These are phyloP conservation scores for Solanum appendiculatum DNA, from an alignment of 257 asterid genomes.

Conservation along the genomic window DNA sequence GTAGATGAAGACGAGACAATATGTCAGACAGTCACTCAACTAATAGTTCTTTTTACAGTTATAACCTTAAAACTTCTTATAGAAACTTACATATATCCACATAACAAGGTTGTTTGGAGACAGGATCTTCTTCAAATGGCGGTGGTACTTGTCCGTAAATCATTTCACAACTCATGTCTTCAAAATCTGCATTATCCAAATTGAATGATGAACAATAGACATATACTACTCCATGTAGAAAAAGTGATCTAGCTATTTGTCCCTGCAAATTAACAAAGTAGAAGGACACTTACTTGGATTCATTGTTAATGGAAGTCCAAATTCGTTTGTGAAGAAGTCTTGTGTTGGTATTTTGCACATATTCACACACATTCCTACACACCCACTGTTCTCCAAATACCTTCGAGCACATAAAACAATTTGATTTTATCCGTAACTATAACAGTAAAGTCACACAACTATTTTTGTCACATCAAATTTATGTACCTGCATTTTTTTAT, in stretches of 20 bases:
- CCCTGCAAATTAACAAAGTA: not conserved
- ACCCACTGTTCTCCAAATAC: conserved; percentile 93
- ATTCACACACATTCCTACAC: conserved; percentile 91
- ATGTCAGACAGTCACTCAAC: no score
- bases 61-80: no score
- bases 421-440: not conserved
- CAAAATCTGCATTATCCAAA: conserved; percentile 49
- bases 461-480: not conserved
- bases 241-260: not conserved
- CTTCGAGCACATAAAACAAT: conserved; percentile 8
- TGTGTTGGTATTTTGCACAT: conserved; percentile 98
- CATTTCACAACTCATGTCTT: conserved; percentile 98
- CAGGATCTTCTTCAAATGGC: conserved; percentile 67
- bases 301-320: conserved; percentile 95
- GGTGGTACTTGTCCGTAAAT: conserved; percentile 83
- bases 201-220: not conserved
- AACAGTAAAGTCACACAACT: not conserved
- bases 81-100: conserved; percentile 41
- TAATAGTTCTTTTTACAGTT: no score
- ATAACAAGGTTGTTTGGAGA: conserved; percentile 70
- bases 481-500: conserved; percentile 83
- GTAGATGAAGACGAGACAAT: not conserved
- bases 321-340: conserved; percentile 91
- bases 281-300: conserved; percentile 50
- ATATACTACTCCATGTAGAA: not conserved